A percentile compares a stretch with the other conserved stretches of the same genome.
These are phyloP conservation scores for Cercospora citrullina DNA, from an alignment of 2,329 filamentous ascomycete species.

Conservation along the genomic window DNA sequence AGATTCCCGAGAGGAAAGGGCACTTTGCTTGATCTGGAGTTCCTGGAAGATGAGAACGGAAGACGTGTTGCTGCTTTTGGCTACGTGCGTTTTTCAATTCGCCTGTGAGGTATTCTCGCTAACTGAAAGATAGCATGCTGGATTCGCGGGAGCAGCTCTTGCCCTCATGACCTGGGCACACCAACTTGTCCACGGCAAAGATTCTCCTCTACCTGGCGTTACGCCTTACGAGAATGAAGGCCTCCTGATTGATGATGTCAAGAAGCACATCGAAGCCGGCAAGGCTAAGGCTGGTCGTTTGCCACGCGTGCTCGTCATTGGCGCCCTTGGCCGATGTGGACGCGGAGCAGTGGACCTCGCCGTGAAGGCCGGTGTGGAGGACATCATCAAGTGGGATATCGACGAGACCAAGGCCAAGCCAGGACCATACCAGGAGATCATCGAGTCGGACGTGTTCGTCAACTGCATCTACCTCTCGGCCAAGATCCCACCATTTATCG, in stretches of 20 bases:
- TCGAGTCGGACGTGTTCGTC: constrained; percentile 56
- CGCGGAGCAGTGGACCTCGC: constrained; percentile 80
- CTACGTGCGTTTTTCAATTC: constrained; percentile 37
- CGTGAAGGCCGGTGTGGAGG: constrained; percentile 69
- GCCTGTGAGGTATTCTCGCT: not conserved
- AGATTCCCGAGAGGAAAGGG: constrained; percentile 76
- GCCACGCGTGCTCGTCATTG: constrained; percentile 80
- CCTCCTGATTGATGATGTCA: constrained; percentile 71
- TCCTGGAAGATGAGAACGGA: constrained; percentile 70
- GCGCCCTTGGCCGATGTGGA: constrained; percentile 74
- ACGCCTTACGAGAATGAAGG: constrained; percentile 72
- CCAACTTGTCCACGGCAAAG: constrained; percentile 70
- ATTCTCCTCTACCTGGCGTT: constrained; percentile 65
- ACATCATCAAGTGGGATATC: constrained; percentile 76
- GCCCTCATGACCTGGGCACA: constrained; percentile 80
- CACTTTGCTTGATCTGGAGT: constrained; percentile 82
- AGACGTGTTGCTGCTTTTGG: constrained; percentile 71
- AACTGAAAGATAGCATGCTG: constrained; percentile 62
- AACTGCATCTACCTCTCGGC: constrained; percentile 86
- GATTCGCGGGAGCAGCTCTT: constrained; percentile 63
- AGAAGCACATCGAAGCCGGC: constrained; percentile 67
- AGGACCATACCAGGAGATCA: constrained; percentile 42
- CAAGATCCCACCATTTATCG: constrained; percentile 79
- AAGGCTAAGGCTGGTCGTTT: constrained; percentile 65
- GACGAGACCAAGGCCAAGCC: constrained; percentile 69